Base-by-base conservation (phyloP, 2,329 filamentous ascomycete genomes). In the Microcyclosporella mali region DNA sequence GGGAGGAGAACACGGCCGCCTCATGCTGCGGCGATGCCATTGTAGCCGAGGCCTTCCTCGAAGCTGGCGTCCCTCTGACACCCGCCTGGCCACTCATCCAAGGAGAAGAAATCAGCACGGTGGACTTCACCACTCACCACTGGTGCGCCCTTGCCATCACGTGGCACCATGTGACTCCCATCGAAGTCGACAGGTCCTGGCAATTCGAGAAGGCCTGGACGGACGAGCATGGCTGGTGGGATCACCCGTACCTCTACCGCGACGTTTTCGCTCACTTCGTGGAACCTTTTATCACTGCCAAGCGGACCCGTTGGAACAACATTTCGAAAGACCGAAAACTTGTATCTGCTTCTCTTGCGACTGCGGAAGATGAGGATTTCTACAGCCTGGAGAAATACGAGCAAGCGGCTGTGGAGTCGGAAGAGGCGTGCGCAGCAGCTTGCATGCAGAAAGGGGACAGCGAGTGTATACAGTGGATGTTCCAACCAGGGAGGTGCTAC, bases 21-120 rank as follows among this genome's bases (percentile, higher is more conserved):
- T 74, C 78, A 43, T 77, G 72, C 55, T 77, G 74, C 43, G 74
- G 74, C n/a, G 74, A 78, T 43, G 73, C 70, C 31, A 66, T 77
- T 7, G 53, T 77, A 9, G 74, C 73, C 1, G 72, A 67, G 58
- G 70, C 67, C 4, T 55, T 77, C 40, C 64, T 65, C 46, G 65
- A 71, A 27, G 67, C 65, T 27, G 68, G 67, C 1, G 64, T 77
- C 8, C 56, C 61, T 3, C 47, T 78, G 45, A 70, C 65, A 16
- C 56, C 59, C 7, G 63, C 66, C 0, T 71, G 65, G 58, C 70
- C 70, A 1, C 53, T 70, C 11, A 63, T 72, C 6, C 69, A 73
- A 48, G 62, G 66, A 41, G 69, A 72, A 48, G 67, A 61, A 4
- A 64, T 68, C 4, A 51, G 52, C 28, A 65, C 62, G 0, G 56